Evolutionary conservation across 495 filamentous ascomycete genomes (phyloP), one percentile per base, ranked within the genome.

Genomic region (Penicillium verhagenii): DNA sequence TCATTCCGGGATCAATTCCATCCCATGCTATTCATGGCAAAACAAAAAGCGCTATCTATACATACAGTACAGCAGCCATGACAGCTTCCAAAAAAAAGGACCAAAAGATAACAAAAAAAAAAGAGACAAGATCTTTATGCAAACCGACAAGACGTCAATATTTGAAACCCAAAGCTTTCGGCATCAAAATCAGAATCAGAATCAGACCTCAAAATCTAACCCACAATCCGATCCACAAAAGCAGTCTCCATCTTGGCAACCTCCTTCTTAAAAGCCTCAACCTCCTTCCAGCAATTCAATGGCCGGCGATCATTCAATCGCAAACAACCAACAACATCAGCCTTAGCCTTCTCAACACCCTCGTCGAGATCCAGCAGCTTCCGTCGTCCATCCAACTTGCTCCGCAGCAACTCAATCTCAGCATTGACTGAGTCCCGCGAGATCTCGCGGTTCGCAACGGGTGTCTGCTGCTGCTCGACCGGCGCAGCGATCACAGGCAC

Each of bases 281-380:
- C 92, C 80, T 98, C 95, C 71, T 84, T 81, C 87, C 90, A 97
- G 80, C 94, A 98, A 79, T 97, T 86, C 68, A 98, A 72, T 67
- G 94, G 95, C 72, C 91, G 80, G 47, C 92, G 77, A 65, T 97
- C 93, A 74, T 97, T 88, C 65, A 85, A 78, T 59, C 87, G 75
- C 77, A 98, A 76, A 71, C 94, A 98, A 43, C 82, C 79, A 56
- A 94, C 83, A 45, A 98, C 87, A 56, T 86, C 82, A 53, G 80
- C 74, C 66, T 87, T 88, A 31, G 95, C 92, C 69, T 78, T 79
- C 68, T 88, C 81, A 24, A 96, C 81, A 44, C 73, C 78, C 53
- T 84, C 81, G 70, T 86, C 84, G 49, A 82, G 53, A 58, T 85
- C 78, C 18, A 80, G 74, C 52, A 97, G 64, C 74, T 89, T 86